Conservation (phyloP, 768 basidiomycete genomes). For the Mycena leptocephala region DNA sequence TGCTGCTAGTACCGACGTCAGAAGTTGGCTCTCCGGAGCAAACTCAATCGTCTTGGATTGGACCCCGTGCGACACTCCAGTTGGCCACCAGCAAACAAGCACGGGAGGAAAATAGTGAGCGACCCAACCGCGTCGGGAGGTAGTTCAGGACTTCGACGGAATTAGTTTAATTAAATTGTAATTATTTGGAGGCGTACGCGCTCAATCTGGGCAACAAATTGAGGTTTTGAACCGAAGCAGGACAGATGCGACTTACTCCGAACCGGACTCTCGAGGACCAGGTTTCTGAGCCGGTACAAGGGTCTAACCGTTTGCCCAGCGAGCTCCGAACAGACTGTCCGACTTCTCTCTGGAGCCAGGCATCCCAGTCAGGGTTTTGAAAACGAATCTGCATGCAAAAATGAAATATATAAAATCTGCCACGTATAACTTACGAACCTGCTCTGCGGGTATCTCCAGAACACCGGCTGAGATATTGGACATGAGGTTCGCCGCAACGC, state of each 20-base stretch:
- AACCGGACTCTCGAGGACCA: background rate
- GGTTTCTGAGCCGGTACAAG: background rate
- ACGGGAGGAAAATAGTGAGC: background rate
- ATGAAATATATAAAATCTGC: background rate
- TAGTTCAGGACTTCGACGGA: background rate
- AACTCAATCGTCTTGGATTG: constrained; percentile 3
- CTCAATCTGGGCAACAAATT: background rate
- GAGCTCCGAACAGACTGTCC: background rate
- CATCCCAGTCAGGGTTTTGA: constrained; percentile 8
- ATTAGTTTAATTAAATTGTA: background rate
- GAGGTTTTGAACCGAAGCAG: background rate
- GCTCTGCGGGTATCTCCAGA: background rate
- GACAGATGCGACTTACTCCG: background rate
- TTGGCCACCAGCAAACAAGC: background rate
- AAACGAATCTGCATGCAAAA: background rate
- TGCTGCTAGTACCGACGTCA: background rate
- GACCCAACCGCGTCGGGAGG: background rate
- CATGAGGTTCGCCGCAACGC: background rate
- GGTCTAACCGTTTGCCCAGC: background rate
- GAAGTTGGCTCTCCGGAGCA: background rate
- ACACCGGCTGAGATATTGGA: background rate
- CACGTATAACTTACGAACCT: background rate
- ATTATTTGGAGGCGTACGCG: background rate
- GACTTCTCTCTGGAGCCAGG: background rate
- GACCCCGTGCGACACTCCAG: background rate